Evolutionary conservation across 2,329 filamentous ascomycete genomes (phyloP).

Genomic region (Lachnellula arida): DNA sequence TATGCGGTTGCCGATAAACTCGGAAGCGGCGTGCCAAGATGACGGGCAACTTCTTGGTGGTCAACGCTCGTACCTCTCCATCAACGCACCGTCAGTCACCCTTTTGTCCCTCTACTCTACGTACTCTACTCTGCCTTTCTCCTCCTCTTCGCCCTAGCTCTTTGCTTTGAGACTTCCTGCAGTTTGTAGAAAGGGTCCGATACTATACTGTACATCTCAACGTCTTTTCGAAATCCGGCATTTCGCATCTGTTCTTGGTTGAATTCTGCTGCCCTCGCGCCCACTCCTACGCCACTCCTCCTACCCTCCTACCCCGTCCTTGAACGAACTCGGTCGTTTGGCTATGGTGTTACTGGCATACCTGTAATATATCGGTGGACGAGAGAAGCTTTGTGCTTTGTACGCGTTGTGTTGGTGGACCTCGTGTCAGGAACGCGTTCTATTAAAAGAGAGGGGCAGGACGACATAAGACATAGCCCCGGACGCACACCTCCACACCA

Average conservation of each 20-base stretch:
- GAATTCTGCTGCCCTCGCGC: conserved; percentile 1
- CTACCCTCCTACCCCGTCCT: conserved; percentile 7
- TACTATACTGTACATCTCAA: not conserved
- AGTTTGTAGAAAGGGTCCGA: not conserved
- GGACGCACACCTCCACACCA: conserved; percentile 3
- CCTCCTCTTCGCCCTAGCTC: not conserved
- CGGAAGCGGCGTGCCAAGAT: too few relatives aligned
- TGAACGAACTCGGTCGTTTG: conserved; percentile 5
- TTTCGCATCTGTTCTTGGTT: conserved; percentile 1
- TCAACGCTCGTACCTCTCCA: not conserved
- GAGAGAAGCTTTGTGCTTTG: conserved; percentile 16
- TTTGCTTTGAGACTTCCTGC: not conserved
- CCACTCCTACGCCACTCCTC: conserved; percentile 1
- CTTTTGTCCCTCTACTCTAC: not conserved
- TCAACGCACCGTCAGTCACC: not conserved
- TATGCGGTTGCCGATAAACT: too few relatives aligned
- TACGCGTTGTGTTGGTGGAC: conserved; percentile 17
- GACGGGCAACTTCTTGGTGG: not conserved
- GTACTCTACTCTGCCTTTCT: not conserved
- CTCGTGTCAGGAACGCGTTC: conserved; percentile 26
- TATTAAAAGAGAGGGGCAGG: conserved; percentile 21
- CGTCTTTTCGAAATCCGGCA: not conserved
- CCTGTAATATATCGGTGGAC: conserved; percentile 18
- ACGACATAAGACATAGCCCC: conserved; percentile 6
- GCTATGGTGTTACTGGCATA: conserved; percentile 22